Percentiles rank a stretch among this genome's conserved stretches.
Evolutionary conservation across 73 alveolate genomes (phyloP).

Genomic region (Paramecium caudatum): DNA sequence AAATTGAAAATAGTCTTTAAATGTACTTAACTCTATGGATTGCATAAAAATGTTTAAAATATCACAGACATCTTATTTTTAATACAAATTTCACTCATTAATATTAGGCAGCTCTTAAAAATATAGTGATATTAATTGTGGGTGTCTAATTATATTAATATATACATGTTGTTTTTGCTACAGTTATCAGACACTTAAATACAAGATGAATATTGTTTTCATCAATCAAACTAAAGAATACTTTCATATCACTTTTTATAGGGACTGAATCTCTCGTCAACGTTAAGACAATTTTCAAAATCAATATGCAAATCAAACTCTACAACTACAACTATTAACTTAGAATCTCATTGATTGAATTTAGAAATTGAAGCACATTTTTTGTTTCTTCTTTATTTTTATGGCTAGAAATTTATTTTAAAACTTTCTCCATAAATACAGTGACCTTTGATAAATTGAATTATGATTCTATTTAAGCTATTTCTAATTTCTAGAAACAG

Average conservation of each 20-base stretch:
- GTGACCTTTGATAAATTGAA: background rate
- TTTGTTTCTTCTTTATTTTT: constrained; percentile 17
- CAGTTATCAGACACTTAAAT: background rate
- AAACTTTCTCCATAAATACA: background rate
- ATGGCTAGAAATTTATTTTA: background rate
- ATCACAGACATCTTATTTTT: constrained; percentile 9
- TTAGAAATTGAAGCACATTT: background rate
- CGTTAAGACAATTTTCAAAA: background rate
- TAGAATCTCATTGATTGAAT: background rate
- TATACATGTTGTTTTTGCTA: constrained; percentile 32
- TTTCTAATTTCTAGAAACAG: constrained; percentile 15
- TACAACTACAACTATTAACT: background rate
- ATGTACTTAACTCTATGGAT: background rate
- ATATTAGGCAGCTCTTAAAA: background rate
- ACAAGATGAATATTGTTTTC: constrained; percentile 7
- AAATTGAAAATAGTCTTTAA: background rate
- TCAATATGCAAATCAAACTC: constrained; percentile 9
- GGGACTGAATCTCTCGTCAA: background rate
- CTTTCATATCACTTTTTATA: background rate
- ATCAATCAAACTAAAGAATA: background rate
- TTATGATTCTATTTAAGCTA: background rate
- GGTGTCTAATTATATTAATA: background rate
- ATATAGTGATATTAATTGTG: constrained; percentile 26
- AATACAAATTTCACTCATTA: constrained; percentile 18
- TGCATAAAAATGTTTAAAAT: constrained; percentile 20